These are phyloP conservation scores for Tricholomella constricta DNA, from an alignment of 768 basidiomycete species.

Conservation along the genomic window DNA sequence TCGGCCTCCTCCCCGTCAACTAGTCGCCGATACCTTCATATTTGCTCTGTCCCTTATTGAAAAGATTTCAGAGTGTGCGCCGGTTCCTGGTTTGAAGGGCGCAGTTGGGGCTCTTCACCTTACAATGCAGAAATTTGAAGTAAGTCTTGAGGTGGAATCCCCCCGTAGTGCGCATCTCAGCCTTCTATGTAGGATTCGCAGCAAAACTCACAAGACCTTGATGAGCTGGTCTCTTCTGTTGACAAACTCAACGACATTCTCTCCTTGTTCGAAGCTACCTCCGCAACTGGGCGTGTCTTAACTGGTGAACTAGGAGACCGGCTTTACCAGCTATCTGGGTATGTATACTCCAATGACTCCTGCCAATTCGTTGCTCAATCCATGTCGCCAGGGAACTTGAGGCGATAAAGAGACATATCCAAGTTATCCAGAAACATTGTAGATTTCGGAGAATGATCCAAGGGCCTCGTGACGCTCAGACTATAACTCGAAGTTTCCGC, in stretches of 20 bases:
- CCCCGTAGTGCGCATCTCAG: background rate
- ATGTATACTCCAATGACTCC: background rate
- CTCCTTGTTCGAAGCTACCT: constrained; percentile 17
- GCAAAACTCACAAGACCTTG: constrained; percentile 11
- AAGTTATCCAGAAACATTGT: constrained; percentile 8
- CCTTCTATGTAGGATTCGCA: constrained; percentile 6
- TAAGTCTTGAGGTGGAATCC: background rate
- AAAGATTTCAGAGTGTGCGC: constrained; percentile 18
- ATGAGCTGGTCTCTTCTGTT: constrained; percentile 12
- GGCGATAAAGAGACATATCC: constrained; percentile 4
- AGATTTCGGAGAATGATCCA: constrained; percentile 16
- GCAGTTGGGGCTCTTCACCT: constrained; percentile 12
- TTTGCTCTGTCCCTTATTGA: constrained; percentile 17
- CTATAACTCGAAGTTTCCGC: constrained; percentile 12
- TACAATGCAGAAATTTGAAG: constrained; percentile 12
- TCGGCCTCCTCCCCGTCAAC: constrained; percentile 1
- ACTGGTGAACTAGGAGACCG: constrained; percentile 18
- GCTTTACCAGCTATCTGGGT: constrained; percentile 15
- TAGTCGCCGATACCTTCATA: constrained; percentile 11
- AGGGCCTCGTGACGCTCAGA: constrained; percentile 10
- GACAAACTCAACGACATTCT: constrained; percentile 12
- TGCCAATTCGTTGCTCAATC: background rate
- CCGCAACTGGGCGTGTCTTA: constrained; percentile 14
- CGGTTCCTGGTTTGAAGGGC: constrained; percentile 14
- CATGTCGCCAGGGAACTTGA: constrained; percentile 6